phyloP scores from a whole-genome alignment of 495 filamentous ascomycete genomes.

The Penicillium argentinense region DNA sequence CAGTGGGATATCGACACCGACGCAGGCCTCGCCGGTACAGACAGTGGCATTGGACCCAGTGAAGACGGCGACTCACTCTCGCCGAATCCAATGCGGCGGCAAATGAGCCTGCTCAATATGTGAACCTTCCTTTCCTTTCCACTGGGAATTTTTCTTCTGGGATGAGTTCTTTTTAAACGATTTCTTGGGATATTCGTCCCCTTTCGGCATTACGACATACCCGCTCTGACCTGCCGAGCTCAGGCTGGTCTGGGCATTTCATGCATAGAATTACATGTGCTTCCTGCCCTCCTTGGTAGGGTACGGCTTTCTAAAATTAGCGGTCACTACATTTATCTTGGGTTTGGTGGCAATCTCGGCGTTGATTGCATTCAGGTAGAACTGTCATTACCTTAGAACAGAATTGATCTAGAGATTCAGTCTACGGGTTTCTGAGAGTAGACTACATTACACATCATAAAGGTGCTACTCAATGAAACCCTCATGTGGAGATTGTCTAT shows the following conservation, averaged over 20 bases:
- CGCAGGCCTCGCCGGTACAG: slow-evolving; percentile 51
- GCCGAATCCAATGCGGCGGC: slow-evolving; percentile 61
- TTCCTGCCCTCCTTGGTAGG: slow-evolving; percentile 3
- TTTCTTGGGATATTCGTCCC: not conserved
- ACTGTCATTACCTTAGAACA: too few species aligned
- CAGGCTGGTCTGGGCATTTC: not conserved
- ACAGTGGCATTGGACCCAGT: slow-evolving; percentile 51
- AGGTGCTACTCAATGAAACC: too few species aligned
- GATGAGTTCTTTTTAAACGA: too few species aligned
- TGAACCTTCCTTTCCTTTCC: slow-evolving; percentile 15
- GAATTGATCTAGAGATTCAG: too few species aligned
- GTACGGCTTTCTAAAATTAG: too few species aligned
- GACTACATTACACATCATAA: too few species aligned
- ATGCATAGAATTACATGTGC: slow-evolving; percentile 17
- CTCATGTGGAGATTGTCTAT: too few species aligned
- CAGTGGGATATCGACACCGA: slow-evolving; percentile 83
- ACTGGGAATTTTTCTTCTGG: not conserved
- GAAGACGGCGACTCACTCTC: slow-evolving; percentile 65
- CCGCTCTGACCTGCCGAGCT: not conserved
- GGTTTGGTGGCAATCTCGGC: too few species aligned
- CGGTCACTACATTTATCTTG: slow-evolving; percentile 22
- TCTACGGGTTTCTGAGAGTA: too few species aligned
- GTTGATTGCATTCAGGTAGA: too few species aligned
- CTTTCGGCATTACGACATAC: slow-evolving; percentile 10
- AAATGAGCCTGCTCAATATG: slow-evolving; percentile 63